phyloP scores from a whole-genome alignment of 1,284 basidiomycete genomes.

The Puccinia horiana region DNA sequence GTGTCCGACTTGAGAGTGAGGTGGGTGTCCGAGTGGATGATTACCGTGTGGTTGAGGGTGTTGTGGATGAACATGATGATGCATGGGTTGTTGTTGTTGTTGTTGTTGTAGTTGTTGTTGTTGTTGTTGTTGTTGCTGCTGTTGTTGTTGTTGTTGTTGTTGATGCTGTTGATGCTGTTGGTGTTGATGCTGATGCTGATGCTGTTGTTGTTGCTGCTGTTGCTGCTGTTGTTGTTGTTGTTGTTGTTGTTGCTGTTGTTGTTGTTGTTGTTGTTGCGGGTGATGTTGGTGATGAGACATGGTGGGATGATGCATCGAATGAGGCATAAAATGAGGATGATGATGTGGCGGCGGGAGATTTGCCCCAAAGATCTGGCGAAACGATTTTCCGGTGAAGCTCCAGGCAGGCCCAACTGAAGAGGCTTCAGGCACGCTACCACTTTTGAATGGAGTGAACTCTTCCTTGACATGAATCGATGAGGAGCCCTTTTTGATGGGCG shows the following conservation, averaged over 20 bases:
- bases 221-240: conserved; percentile 10
- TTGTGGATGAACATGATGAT: conserved; percentile 30
- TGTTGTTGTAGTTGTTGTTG: conserved; percentile 9
- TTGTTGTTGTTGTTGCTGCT: too few species aligned
- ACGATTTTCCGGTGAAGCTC: conserved; percentile 38
- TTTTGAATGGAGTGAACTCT: conserved; percentile 48
- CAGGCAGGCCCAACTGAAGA: conserved; percentile 39
- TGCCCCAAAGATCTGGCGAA: conserved; percentile 41
- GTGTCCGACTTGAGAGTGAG: not conserved
- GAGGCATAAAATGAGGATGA: conserved; percentile 33
- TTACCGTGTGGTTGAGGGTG: conserved; percentile 11
- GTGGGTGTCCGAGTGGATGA: conserved; percentile 36
- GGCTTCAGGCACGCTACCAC: conserved; percentile 35
- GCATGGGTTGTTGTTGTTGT: conserved; percentile 7
- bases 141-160: conserved; percentile 7
- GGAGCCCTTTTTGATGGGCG: conserved; percentile 42
- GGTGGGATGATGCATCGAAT: conserved; percentile 31
- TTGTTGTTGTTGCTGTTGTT: conserved; percentile 11
- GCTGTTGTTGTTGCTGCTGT: conserved; percentile 26
- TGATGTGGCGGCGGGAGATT: conserved; percentile 32
- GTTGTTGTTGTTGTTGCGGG: conserved; percentile 13
- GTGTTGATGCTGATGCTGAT: conserved; percentile 2
- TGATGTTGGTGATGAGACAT: conserved; percentile 27
- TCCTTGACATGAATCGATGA: conserved; percentile 45
- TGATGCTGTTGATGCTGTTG: conserved; percentile 5